These are phyloP conservation scores for Rhodotorula kratochvilovae DNA, from an alignment of 768 basidiomycete species.

Conservation along the genomic window DNA sequence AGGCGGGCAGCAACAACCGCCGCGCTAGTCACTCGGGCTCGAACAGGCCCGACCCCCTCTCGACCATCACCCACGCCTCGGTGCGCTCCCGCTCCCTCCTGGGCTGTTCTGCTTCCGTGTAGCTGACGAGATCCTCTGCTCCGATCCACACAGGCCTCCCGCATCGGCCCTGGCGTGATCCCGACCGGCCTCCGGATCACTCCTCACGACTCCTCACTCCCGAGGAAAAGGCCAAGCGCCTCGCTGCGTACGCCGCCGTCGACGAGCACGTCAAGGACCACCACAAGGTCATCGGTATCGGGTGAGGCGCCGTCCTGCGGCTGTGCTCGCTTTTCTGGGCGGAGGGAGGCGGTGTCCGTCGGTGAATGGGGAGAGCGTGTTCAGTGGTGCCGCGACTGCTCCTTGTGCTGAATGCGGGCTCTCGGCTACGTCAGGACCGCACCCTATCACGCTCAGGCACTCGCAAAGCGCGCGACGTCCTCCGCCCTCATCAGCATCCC, in stretches of 20 bases:
- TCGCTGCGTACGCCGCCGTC: conserved; percentile 91
- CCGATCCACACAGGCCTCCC: conserved; percentile 12
- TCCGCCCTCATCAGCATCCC: background rate
- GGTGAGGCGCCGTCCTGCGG: conserved; percentile 17
- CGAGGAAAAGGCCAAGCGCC: conserved; percentile 70
- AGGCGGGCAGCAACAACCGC: conserved; percentile 9
- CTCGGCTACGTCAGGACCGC: too few relatives aligned
- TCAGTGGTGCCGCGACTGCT: too few relatives aligned
- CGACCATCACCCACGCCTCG: conserved; percentile 29
- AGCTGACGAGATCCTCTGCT: background rate
- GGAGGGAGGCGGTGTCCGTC: too few relatives aligned
- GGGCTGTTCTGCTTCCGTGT: too few relatives aligned
- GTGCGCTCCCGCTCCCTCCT: background rate
- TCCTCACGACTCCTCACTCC: conserved; percentile 18
- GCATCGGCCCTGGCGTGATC: conserved; percentile 31
- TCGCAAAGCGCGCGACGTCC: too few relatives aligned
- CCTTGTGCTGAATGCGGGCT: too few relatives aligned
- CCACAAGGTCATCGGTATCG: conserved; percentile 59
- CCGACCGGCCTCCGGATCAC: conserved; percentile 20
- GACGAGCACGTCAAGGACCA: conserved; percentile 77
- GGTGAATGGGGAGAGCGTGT: background rate
- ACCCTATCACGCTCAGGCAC: too few relatives aligned
- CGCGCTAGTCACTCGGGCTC: conserved; percentile 16
- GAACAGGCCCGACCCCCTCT: conserved; percentile 29
- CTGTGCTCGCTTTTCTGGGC: background rate